These are phyloP conservation scores for Aspergillus awamori DNA, from an alignment of 2,329 filamentous ascomycete species.

Conservation along the genomic window DNA sequence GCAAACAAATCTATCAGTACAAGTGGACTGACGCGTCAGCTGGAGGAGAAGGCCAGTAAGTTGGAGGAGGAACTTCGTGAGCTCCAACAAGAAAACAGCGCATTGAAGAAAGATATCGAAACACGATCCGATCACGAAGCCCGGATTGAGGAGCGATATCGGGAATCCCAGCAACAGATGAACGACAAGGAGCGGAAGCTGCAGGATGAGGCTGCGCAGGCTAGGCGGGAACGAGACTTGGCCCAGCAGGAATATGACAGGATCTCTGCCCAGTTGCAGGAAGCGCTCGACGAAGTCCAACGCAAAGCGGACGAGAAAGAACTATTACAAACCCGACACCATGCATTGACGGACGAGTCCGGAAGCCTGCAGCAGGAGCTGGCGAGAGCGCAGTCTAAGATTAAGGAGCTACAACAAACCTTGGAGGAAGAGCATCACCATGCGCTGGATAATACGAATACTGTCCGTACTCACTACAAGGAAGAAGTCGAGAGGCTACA, in stretches of 20 bases:
- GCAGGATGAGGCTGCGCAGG: conserved; percentile 49
- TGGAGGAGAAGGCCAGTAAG: conserved; percentile 69
- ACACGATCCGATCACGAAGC: conserved; percentile 47
- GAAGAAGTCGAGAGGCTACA: conserved; percentile 58
- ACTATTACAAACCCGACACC: conserved; percentile 68
- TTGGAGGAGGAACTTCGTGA: conserved; percentile 68
- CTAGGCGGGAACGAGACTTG: conserved; percentile 48
- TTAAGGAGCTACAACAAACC: conserved; percentile 53
- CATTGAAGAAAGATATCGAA: conserved; percentile 48
- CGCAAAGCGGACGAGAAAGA: conserved; percentile 65
- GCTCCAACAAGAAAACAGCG: conserved; percentile 50
- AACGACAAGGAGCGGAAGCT: conserved; percentile 41
- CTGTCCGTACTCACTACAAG: conserved; percentile 59
- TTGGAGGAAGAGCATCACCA: conserved; percentile 60
- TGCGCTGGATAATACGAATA: conserved; percentile 62
- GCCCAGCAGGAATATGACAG: conserved; percentile 49
- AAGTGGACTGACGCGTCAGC: conserved; percentile 72
- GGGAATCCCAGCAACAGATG: conserved; percentile 43
- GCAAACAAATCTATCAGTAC: conserved; percentile 76
- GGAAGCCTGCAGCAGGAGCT: conserved; percentile 68
- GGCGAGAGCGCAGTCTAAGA: conserved; percentile 45
- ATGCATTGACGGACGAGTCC: conserved; percentile 68
- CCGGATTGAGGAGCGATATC: conserved; percentile 56
- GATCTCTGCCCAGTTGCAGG: conserved; percentile 53
- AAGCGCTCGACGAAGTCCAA: conserved; percentile 63